Base-by-base conservation (phyloP, 805 yeast genomes). In the Osmozyma mogii region DNA sequence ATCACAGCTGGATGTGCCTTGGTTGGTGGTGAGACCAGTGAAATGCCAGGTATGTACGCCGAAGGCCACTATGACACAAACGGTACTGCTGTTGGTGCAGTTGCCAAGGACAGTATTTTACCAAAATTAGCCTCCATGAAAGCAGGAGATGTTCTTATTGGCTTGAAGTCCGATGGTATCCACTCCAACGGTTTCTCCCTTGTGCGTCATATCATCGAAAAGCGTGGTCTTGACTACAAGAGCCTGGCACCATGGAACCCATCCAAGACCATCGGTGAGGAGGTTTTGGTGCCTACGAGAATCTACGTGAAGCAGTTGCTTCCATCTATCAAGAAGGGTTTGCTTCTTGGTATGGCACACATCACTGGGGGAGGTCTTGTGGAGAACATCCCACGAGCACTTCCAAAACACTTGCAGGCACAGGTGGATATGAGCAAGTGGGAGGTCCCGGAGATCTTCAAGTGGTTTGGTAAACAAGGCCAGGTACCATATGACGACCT, bases 21-120 rank as follows among this genome's bases (percentile, higher is more conserved):
- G 35, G 96, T 92, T 31, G 99, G 99, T 33, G 99, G 99, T 43
- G 99, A 92, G 61, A 92, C 99, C 22, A 82, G 95, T 31, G 99
- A 92, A 68, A 92, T 92, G 99, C 99, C 99, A 16, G 98, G 98
- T 42, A 84, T 92, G 83, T 92, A 92, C 50, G 83, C 79, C 36
- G 85, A 78, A 33, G 94, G 94, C 19, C 97, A 92, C 60, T 92
- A 92, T 53, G 99, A 92, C 58, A 88, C 96, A 37, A 92, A 89
- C 51, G 99, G 99, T 58, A 94, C 98, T 21, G 94, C 96, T 31
- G 88, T 92, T 25, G 99, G 99, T 49, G 98, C 98, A 9, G 96
- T 92, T 4, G 63, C 72, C 43, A 84, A 81, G 49, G 58, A 63
- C 33, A 69, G 72, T 37, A 73, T 92, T 28, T 65, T 92, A 42